Percentiles rank a stretch among this genome's conserved stretches.
Conservation (phyloP, 441 rosid genomes). For the Erodium texanum region DNA sequence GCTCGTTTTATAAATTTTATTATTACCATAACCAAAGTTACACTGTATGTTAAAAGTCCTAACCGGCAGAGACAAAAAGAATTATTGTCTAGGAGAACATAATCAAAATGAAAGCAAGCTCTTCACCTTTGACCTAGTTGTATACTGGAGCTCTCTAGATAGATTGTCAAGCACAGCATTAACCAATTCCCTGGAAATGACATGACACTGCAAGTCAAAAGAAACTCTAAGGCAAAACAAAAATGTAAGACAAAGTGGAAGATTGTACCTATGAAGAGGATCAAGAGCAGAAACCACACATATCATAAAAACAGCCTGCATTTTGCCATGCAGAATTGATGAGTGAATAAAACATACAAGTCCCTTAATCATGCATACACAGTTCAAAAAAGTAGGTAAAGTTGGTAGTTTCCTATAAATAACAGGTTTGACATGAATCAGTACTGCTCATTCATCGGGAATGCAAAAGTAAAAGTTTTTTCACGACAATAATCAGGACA, state of each 20-base stretch:
- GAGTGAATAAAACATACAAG: slow-evolving; percentile 11
- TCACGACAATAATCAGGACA: neutral
- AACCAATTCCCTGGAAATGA: slow-evolving; percentile 64
- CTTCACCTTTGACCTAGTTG: slow-evolving; percentile 69
- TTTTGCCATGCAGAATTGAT: slow-evolving; percentile 16
- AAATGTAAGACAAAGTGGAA: slow-evolving; percentile 10
- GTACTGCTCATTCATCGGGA: slow-evolving; percentile 1
- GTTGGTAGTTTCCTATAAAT: too few relatives aligned
- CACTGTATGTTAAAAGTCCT: neutral
- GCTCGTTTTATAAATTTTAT: neutral
- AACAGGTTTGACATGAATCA: slow-evolving; percentile 8
- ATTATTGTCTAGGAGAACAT: neutral
- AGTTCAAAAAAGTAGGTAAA: neutral
- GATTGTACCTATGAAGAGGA: slow-evolving; percentile 69
- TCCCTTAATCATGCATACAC: neutral
- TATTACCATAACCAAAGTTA: neutral
- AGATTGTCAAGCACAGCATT: slow-evolving; percentile 59
- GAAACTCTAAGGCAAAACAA: slow-evolving; percentile 5
- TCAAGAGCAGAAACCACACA: slow-evolving; percentile 77
- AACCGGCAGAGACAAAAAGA: neutral
- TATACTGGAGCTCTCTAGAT: slow-evolving; percentile 68
- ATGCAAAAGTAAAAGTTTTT: neutral
- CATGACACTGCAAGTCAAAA: slow-evolving; percentile 19
- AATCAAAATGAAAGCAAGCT: neutral
- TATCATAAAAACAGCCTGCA: slow-evolving; percentile 91